Conservation (phyloP, 441 rosid species). For the Rhodomyrtus psidioides region DNA sequence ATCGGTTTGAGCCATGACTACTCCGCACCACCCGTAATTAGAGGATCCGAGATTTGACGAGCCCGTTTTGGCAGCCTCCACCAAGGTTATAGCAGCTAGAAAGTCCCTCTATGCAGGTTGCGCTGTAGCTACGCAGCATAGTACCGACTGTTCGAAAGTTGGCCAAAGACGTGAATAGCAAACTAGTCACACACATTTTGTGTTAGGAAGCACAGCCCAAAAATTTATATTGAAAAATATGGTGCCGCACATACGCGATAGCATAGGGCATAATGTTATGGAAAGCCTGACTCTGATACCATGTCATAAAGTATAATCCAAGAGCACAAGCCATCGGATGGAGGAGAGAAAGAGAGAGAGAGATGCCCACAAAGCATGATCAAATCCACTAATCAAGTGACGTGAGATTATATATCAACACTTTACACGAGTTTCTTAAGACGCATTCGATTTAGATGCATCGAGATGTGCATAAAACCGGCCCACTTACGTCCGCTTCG, state of each 20-base stretch:
- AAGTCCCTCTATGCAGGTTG: background rate
- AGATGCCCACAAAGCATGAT: rapidly evolving
- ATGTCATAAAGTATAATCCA: background rate
- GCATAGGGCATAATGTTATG: background rate
- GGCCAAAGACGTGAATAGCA: background rate
- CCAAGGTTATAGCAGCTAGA: background rate
- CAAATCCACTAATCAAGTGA: rapidly evolving
- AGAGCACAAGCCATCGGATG: background rate
- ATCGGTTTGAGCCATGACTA: background rate
- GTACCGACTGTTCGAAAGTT: background rate
- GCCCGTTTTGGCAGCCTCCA: background rate
- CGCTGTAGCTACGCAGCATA: no score
- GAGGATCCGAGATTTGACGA: background rate
- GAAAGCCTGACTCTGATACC: background rate
- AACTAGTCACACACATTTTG: rapidly evolving
- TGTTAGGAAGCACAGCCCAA: rapidly evolving
- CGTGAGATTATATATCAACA: rapidly evolving
- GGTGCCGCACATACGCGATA: background rate
- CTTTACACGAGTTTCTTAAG: background rate
- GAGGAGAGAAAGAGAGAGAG: no score
- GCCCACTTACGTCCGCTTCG: rapidly evolving
- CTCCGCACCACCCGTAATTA: rapidly evolving
- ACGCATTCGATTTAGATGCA: background rate
- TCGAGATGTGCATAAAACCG: rapidly evolving
- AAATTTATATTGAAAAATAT: background rate